Evolutionary conservation across 495 filamentous ascomycete genomes (phyloP).

Genomic region (Xylaria palmicola): DNA sequence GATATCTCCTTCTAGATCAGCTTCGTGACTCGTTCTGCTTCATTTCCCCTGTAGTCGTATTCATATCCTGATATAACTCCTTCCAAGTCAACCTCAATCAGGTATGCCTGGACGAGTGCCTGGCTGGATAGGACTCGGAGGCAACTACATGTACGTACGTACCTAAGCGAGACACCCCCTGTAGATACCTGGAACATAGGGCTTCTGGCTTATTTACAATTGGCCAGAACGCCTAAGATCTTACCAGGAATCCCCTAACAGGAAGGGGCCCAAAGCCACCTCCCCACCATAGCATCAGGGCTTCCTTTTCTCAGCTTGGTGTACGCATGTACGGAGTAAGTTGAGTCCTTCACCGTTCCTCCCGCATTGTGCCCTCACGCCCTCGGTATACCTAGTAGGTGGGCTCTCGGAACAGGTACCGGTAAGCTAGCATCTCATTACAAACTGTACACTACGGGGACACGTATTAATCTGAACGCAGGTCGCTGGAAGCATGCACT

Average conservation of each 20-base stretch:
- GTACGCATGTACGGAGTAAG: too few relatives aligned
- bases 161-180: too few relatives aligned
- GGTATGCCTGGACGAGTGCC: too few relatives aligned
- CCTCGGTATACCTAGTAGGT: not conserved
- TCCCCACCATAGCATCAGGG: not conserved
- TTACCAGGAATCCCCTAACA: not conserved
- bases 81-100: too few relatives aligned
- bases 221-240: not conserved
- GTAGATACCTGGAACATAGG: not conserved
- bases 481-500: conserved; percentile 2
- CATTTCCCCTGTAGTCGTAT: too few relatives aligned
- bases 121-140: not conserved
- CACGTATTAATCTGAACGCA: not conserved
- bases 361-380: not conserved
- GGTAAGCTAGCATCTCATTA: not conserved
- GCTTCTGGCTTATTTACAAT: not conserved
- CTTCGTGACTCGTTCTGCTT: too few relatives aligned
- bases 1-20: too few relatives aligned
- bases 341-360: not conserved
- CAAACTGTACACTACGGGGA: not conserved
- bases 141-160: not conserved
- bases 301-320: too few relatives aligned
- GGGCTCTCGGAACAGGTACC: not conserved
- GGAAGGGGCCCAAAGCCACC: not conserved
- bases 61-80: too few relatives aligned